Percentiles rank a stretch among this genome's conserved stretches.
phyloP scores from a whole-genome alignment of 306 rosid genomes.

The Rubus idaeus region DNA sequence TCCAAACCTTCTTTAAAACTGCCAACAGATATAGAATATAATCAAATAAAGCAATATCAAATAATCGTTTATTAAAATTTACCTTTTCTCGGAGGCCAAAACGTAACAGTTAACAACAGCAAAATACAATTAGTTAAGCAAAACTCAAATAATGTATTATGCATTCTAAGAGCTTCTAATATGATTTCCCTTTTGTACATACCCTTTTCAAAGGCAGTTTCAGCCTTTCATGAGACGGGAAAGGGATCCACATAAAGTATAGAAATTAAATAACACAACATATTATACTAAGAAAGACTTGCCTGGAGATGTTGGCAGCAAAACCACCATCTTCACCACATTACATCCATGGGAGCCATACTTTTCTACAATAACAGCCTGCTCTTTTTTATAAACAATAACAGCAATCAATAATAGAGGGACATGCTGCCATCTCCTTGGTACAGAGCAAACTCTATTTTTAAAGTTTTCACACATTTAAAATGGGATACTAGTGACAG shows the following conservation, averaged over 20 bases:
- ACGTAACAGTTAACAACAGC: neutral
- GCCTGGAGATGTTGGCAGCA: constrained; percentile 85
- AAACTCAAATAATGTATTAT: neutral
- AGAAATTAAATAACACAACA: constrained; percentile 1
- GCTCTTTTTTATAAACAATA: constrained; percentile 58
- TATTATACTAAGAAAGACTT: constrained; percentile 34
- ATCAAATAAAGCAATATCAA: constrained; percentile 23
- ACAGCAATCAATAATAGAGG: constrained; percentile 41
- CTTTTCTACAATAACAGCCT: constrained; percentile 88
- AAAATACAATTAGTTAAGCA: neutral
- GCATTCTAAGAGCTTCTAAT: constrained; percentile 3
- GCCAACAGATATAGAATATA: constrained; percentile 28
- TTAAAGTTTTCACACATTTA: neutral
- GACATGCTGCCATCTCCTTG: constrained; percentile 13
- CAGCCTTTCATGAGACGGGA: neutral
- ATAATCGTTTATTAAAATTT: constrained; percentile 7
- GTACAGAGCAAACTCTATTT: neutral
- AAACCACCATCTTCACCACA: constrained; percentile 95
- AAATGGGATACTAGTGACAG: neutral
- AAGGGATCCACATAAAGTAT: constrained; percentile 9
- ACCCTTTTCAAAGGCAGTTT: neutral
- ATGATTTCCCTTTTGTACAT: neutral
- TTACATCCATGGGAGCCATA: constrained; percentile 73
- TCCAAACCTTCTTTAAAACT: constrained; percentile 87
- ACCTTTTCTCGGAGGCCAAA: constrained; percentile 1